phyloP scores from a whole-genome alignment of 2,329 filamentous ascomycete species.

The Colletotrichum shisoi region DNA sequence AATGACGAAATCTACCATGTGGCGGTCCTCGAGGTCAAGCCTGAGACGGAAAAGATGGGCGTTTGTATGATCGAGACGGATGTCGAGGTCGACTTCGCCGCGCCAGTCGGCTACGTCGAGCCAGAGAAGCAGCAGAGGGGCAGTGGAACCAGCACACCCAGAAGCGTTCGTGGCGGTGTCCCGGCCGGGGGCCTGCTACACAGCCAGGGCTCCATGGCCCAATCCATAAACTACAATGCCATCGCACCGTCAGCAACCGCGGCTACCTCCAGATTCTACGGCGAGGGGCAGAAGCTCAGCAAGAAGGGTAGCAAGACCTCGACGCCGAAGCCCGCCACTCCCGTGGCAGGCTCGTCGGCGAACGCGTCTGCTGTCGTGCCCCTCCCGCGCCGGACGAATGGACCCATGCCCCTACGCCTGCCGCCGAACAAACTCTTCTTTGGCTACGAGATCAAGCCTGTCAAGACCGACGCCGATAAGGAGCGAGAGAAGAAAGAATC shows the following conservation, averaged over 20 bases:
- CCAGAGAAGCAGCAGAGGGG: slow-evolving; percentile 66
- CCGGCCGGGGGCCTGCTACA: slow-evolving; percentile 79
- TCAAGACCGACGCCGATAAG: slow-evolving; percentile 79
- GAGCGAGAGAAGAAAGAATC: slow-evolving; percentile 70
- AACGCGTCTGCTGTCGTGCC: slow-evolving; percentile 44
- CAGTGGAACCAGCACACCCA: slow-evolving; percentile 87
- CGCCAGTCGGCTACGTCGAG: slow-evolving; percentile 93
- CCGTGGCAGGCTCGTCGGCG: slow-evolving; percentile 67
- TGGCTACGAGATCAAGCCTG: slow-evolving; percentile 89
- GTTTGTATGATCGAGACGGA: slow-evolving; percentile 97
- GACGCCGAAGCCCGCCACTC: slow-evolving; percentile 76
- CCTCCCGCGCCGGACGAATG: slow-evolving; percentile 68
- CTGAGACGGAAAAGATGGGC: slow-evolving; percentile 79
- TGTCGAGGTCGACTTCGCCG: slow-evolving; percentile 92
- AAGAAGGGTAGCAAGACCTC: slow-evolving; percentile 82
- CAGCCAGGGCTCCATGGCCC: slow-evolving; percentile 91
- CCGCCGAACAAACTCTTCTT: slow-evolving; percentile 94
- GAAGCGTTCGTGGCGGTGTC: slow-evolving; percentile 66
- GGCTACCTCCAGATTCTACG: slow-evolving; percentile 79
- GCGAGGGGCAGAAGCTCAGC: slow-evolving; percentile 81
- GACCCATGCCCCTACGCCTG: slow-evolving; percentile 84
- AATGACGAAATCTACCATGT: slow-evolving; percentile 95
- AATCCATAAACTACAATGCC: slow-evolving; percentile 93
- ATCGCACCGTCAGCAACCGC: slow-evolving; percentile 81
- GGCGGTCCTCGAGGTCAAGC: slow-evolving; percentile 92